These are phyloP conservation scores for Claviceps humidiphila DNA, from an alignment of 2,329 filamentous ascomycete genomes.

Conservation along the genomic window DNA sequence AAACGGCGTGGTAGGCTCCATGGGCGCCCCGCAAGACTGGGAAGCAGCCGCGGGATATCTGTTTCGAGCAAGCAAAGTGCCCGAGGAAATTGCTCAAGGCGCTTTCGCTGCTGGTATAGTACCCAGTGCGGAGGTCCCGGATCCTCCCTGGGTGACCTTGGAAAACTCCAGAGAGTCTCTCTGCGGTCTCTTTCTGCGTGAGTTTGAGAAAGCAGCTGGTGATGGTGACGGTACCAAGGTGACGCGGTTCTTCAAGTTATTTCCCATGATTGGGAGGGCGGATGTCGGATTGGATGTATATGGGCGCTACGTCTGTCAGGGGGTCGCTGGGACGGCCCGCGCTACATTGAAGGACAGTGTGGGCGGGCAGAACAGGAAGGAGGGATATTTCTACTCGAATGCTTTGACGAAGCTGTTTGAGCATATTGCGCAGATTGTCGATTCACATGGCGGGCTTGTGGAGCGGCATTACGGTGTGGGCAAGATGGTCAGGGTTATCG, in stretches of 20 bases:
- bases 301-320: slow-evolving; percentile 89
- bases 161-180: slow-evolving; percentile 79
- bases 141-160: slow-evolving; percentile 76
- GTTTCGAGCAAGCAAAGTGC: slow-evolving; percentile 67
- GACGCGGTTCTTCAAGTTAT: slow-evolving; percentile 95
- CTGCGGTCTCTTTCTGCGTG: slow-evolving; percentile 78
- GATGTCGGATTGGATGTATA: slow-evolving; percentile 91
- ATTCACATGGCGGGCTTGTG: slow-evolving; percentile 79
- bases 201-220: slow-evolving; percentile 84
- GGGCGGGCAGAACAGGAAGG: slow-evolving; percentile 37
- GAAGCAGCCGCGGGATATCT: slow-evolving; percentile 89
- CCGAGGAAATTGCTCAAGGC: slow-evolving; percentile 65
- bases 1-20: slow-evolving; percentile 83
- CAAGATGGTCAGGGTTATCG: slow-evolving; percentile 90
- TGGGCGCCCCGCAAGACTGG: slow-evolving; percentile 98
- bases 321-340: slow-evolving; percentile 74
- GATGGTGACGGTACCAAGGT: slow-evolving; percentile 83
- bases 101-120: slow-evolving; percentile 86
- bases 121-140: slow-evolving; percentile 88
- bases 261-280: slow-evolving; percentile 79
- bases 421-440: slow-evolving; percentile 93
- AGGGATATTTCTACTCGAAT: slow-evolving; percentile 84
- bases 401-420: slow-evolving; percentile 87
- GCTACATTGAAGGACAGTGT: slow-evolving; percentile 61
- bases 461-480: slow-evolving; percentile 87